Evolutionary conservation across 208 protist genomes (phyloP), one percentile per base, ranked within the genome.

Genomic region (Leishmania tarentolae): DNA sequence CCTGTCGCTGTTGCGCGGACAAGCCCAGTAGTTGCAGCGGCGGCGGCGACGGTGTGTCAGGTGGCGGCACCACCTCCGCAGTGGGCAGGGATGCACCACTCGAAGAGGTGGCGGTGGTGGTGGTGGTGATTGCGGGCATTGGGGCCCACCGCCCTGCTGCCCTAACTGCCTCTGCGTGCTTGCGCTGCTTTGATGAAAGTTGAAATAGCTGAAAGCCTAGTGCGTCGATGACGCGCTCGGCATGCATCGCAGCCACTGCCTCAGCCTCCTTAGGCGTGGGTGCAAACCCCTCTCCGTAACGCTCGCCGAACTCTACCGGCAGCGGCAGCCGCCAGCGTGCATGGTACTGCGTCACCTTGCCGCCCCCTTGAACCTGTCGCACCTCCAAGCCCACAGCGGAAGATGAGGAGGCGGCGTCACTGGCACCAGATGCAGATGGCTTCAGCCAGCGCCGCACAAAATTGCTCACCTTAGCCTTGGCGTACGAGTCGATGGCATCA

Each of bases 221-320:
- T 0, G 93, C 89, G 78, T 96, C 93, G 79, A 98, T 87, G 59
- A 97, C 83, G 35, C 92, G 95, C 87, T 94, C 92, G 37, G 95
- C 95, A 74, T 98, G 95, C 93, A 97, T 97, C 59, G 84, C 85
- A 19, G 93, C 93, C 7, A 95, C 91, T 21, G 82, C 75, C 87
- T 97, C 93, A 11, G 94, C 92, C 66, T 95, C 92, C 78, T 92
- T 94, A 40, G 66, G 83, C 0, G 87, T 95, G 0, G 85, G 78
- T 8, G 92, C 94, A 61, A 93, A 90, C n/a, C 94, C 94, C 66
- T 96, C 93, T 17, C 85, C 94, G 78, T 86, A 93, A 50, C 92
- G 90, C 77, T 88, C 87, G 3, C 93, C 94, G 75, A 93, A 96
- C 83, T 76, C 84, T 0, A 46, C 28, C 9, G 94, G 94, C n/a